Evolutionary conservation across 768 basidiomycete genomes (phyloP), one percentile per base, ranked within the genome.

Genomic region (Macrolepiota albuminosa): DNA sequence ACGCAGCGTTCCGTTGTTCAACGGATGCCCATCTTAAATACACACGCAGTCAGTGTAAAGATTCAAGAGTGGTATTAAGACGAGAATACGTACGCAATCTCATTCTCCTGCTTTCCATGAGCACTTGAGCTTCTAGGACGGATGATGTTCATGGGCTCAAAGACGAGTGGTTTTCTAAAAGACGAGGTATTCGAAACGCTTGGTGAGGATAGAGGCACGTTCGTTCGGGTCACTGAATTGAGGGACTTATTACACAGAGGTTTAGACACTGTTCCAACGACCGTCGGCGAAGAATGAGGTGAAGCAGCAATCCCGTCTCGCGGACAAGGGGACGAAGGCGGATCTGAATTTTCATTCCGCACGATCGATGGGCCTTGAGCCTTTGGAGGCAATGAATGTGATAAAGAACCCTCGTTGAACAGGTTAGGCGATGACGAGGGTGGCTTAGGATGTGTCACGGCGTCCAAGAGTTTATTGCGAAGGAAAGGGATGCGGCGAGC

Each of bases 161-260:
- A 72, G n/a, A 63, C 48, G 42, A 73, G 66, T 4, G 70, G 69
- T 24, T 55, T 59, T 24, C 69, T 67, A 24, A 42, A 40, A 6
- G 53, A 54, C 3, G 39, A 54, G 3, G 52, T n/a, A n/a, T 36
- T 40, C 18, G 36, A 48, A 9, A 68, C 43, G 1, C 58, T 66
- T 9, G 71, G 70, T 1, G 72, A 71, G 42, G 65, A 64, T 8
- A 68, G 66, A 10, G 69, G 64, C 3, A 58, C 42, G 14, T 62
- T 58, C 0, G 40, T 21, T 31, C 34, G 62, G 1, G 33, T 40
- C 6, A 51, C 54, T 0, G 62, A 63, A 16, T 64, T 53, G 21
- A 64, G 53, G 4, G 50, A 5, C 16, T 48, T 48, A 13, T 57
- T 58, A 2, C 29, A 46, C 10, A 58, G 37, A 13, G 63, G 43